Base-by-base conservation (phyloP, 139 green algal species). In the Haematococcus sp. region DNA sequence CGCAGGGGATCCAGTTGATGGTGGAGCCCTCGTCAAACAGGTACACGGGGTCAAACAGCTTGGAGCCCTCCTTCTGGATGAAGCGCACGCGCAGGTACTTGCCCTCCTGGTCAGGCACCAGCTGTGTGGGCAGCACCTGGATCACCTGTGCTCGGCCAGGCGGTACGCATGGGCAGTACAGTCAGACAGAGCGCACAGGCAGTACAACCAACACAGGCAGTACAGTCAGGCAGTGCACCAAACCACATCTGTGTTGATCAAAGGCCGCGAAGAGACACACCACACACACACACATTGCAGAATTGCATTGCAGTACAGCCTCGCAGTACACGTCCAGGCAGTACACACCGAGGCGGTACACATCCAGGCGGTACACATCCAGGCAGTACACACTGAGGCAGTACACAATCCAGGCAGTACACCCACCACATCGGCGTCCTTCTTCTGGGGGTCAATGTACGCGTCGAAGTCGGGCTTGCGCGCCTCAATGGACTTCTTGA, bases 401-500 rank as follows among this genome's bases (percentile, higher is more conserved):
- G n/a, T n/a, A n/a, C n/a, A n/a, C n/a, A n/a, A n/a, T n/a, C n/a
- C n/a, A n/a, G n/a, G n/a, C n/a, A n/a, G n/a, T n/a, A n/a, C n/a
- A n/a, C n/a, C n/a, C n/a, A 99, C 87, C 70, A 98, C 80, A 84
- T 99, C 96, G 5, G 96, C 96, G 68, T 94, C 84, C 88, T 97
- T 85, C 94, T 99, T 99, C 89, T 99, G 96, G 58, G 96, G 94
- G 90, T 99, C 96, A 78, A 98, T 93, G 91, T 97, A 98, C 25
- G 92, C 92, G 63, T 99, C 94, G 78, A 99, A 99, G 89, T 99
- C 96, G 33, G 96, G 96, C 88, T 99, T 99, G 80, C 96, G 90
- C 1, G 95, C 85, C 87, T 94, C 94, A 68, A 99, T 99, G 70
- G 89, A 97, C 65, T 92, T 89, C 91, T 99, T 98, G 91, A 99